Percentiles rank a stretch among this genome's conserved stretches.
These are phyloP conservation scores for Epichloe gansuensis DNA, from an alignment of 2,329 filamentous ascomycete species.

Conservation along the genomic window DNA sequence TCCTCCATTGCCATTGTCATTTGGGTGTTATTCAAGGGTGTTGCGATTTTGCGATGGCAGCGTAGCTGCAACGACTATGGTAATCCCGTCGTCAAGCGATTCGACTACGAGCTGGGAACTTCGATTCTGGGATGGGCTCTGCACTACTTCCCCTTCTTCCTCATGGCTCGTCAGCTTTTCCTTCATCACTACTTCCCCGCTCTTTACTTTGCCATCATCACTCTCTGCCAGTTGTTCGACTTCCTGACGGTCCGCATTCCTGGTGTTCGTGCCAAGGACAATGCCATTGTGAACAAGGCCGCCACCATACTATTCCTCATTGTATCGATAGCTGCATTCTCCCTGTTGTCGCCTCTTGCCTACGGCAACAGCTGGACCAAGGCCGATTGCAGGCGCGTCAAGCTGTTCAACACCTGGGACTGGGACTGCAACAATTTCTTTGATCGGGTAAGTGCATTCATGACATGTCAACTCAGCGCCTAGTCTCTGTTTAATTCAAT, in stretches of 20 bases:
- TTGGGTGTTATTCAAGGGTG: slow-evolving; percentile 73
- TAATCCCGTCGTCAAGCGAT: slow-evolving; percentile 77
- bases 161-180: slow-evolving; percentile 97
- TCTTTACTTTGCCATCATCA: slow-evolving; percentile 85
- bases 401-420: slow-evolving; percentile 83
- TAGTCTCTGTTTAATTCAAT: background rate
- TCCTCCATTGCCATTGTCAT: slow-evolving; percentile 65
- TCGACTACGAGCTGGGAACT: slow-evolving; percentile 91
- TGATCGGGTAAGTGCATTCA: slow-evolving; percentile 57
- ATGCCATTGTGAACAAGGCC: slow-evolving; percentile 59
- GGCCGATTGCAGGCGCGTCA: slow-evolving; percentile 71
- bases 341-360: slow-evolving; percentile 73
- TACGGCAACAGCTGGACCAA: slow-evolving; percentile 95
- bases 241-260: slow-evolving; percentile 64
- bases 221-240: slow-evolving; percentile 80
- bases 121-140: slow-evolving; percentile 89
- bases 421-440: slow-evolving; percentile 96
- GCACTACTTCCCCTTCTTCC: slow-evolving; percentile 97
- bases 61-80: slow-evolving; percentile 80
- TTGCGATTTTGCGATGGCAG: slow-evolving; percentile 88
- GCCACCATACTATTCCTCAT: slow-evolving; percentile 62
- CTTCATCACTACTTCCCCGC: slow-evolving; percentile 97
- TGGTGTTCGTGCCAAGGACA: slow-evolving; percentile 51
- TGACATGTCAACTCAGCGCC: background rate
- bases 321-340: slow-evolving; percentile 62